Conservation (phyloP, 2,329 filamentous ascomycete genomes). For the Polychaeton citri region DNA sequence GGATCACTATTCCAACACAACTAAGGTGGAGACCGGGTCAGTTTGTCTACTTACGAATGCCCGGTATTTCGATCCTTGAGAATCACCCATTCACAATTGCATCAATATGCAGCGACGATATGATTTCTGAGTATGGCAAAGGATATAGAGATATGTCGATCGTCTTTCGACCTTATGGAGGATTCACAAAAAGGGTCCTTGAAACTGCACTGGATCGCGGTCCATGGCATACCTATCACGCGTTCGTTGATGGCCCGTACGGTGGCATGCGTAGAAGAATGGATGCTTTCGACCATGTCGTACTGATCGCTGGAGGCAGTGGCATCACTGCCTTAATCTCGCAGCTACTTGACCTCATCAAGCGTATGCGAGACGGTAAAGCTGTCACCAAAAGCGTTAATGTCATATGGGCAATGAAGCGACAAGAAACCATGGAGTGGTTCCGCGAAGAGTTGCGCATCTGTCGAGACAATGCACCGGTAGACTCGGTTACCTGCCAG, state of each 20-base stretch:
- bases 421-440: slow-evolving; percentile 91
- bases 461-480: slow-evolving; percentile 77
- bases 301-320: slow-evolving; percentile 85
- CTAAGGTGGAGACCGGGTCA: slow-evolving; percentile 89
- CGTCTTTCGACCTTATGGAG: slow-evolving; percentile 81
- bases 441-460: slow-evolving; percentile 91
- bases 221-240: slow-evolving; percentile 81
- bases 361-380: slow-evolving; percentile 88
- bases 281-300: slow-evolving; percentile 83
- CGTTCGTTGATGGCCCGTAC: slow-evolving; percentile 87
- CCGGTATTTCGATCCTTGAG: slow-evolving; percentile 76
- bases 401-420: slow-evolving; percentile 87
- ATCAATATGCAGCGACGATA: slow-evolving; percentile 83
- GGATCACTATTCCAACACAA: slow-evolving; percentile 85
- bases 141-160: slow-evolving; percentile 78
- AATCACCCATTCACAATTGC: slow-evolving; percentile 95
- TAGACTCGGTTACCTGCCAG: slow-evolving; percentile 79
- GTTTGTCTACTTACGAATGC: slow-evolving; percentile 90
- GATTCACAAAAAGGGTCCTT: slow-evolving; percentile 78
- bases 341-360: slow-evolving; percentile 85
- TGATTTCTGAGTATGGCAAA: slow-evolving; percentile 82
- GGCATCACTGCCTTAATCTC: slow-evolving; percentile 90
- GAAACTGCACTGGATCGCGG: slow-evolving; percentile 72
- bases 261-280: slow-evolving; percentile 86
- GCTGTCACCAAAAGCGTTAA: slow-evolving; percentile 83